Base-by-base conservation (phyloP, 768 basidiomycete species). In the Neoboletus subvelutipes region DNA sequence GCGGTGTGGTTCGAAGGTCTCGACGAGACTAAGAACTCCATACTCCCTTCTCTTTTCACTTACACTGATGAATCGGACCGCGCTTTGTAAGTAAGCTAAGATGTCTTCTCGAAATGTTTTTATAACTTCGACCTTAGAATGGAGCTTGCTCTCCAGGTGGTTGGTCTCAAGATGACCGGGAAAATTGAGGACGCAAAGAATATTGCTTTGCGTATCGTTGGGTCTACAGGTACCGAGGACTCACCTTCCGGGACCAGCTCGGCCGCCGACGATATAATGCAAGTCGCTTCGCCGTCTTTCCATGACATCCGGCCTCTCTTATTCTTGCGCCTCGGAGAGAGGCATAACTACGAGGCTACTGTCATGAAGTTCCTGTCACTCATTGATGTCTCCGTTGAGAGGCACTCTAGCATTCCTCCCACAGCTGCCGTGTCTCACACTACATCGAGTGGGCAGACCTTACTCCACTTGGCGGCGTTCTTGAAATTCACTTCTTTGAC, bases 91-190 rank as follows among this genome's bases (percentile, higher is more conserved):
- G 91, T 83, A 17, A 61, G 5, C 56, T 15, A 34, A 28, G 50
- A 51, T 52, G 22, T 24, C 46, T 45, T 43, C 39, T 59, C 26
- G 26, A 40, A 54, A 41, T 54, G 26, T 54, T 52, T n/a, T 60
- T 67, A 40, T 62, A 51, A 60, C 46, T 49, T 56, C 20, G 37
- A 56, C 59, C 64, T 29, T 64, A 95, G 92, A 62, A 95, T 98
- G 92, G 95, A 96, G 71, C 83, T 97, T 52, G 94, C 94, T 50
- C 78, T 98, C 4, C 94, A 96, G 67, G 93, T 96, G 15, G 94
- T 98, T 18, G 95, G 95, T 0, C 76, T 97, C 60, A 94, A 96
- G 77, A 95, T 97, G 92, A 96, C 94, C 0, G 94, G 94, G 47
- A 90, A 94, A 67, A 86, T 96, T 29, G 93, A 95, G 64, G 92